These are phyloP conservation scores for Vigna angularis DNA, from an alignment of 306 rosid species.

Conservation along the genomic window DNA sequence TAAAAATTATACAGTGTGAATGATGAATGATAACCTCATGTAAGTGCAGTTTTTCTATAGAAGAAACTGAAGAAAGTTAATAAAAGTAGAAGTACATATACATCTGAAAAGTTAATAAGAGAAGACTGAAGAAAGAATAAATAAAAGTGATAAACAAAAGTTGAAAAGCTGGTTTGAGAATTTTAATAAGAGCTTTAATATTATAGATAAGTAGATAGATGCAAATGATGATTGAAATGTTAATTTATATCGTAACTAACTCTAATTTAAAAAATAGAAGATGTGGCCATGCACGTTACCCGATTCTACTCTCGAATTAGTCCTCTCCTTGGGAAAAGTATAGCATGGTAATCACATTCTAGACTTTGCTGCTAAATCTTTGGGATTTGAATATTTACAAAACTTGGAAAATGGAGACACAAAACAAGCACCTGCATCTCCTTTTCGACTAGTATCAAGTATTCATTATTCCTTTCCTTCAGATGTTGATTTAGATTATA, in stretches of 20 bases:
- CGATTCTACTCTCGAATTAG: not conserved
- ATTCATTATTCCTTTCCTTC: slow-evolving; percentile 41
- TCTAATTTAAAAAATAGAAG: not conserved
- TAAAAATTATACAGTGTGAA: too few species aligned
- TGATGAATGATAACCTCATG: too few species aligned
- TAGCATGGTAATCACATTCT: not conserved
- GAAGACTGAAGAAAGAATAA: not conserved
- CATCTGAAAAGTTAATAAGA: not conserved
- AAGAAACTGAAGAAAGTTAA: not conserved
- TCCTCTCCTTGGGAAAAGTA: not conserved
- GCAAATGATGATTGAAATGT: not conserved
- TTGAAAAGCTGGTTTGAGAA: not conserved
- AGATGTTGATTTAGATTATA: slow-evolving; percentile 33
- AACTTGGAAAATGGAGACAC: not conserved
- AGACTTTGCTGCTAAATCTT: slow-evolving; percentile 17
- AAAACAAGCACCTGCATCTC: not conserved
- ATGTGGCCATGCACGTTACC: not conserved
- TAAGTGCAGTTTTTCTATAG: not conserved
- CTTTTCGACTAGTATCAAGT: not conserved
- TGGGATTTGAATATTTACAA: slow-evolving; percentile 23
- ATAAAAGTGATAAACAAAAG: not conserved
- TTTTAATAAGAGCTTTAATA: not conserved
- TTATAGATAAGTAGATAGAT: not conserved
- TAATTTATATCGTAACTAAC: not conserved
- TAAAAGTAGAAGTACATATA: not conserved